These are phyloP conservation scores for Amphibolis antarctica DNA, from an alignment of 106 monocot species.

Conservation along the genomic window DNA sequence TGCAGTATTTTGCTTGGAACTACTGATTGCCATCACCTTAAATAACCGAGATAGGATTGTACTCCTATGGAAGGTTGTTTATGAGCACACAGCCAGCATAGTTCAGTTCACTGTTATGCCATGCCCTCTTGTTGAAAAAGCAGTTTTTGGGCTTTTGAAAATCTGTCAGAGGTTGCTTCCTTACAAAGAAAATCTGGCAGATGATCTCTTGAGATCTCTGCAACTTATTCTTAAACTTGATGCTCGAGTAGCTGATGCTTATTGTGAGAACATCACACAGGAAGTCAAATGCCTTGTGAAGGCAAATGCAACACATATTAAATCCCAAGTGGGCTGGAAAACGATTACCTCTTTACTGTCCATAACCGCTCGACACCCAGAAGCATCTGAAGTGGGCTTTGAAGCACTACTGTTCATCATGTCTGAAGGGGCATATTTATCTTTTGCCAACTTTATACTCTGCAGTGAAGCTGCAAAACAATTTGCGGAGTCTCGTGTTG, in stretches of 20 bases:
- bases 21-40: constrained; percentile 16
- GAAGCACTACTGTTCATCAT: constrained; percentile 21
- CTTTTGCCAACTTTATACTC: constrained; percentile 16
- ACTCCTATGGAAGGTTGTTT: constrained; percentile 15
- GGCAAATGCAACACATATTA: constrained; percentile 21
- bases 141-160: constrained; percentile 20
- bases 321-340: constrained; percentile 19
- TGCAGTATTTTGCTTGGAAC: constrained; percentile 20
- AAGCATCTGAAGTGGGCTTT: constrained; percentile 21
- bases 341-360: constrained; percentile 18
- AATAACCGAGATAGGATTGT: constrained; percentile 24
- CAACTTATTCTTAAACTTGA: constrained; percentile 20
- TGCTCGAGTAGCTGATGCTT: constrained; percentile 22
- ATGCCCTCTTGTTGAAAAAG: constrained; percentile 20
- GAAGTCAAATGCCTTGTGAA: constrained; percentile 20
- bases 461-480: constrained; percentile 17
- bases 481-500: constrained; percentile 20
- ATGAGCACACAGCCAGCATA: constrained; percentile 15
- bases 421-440: constrained; percentile 19
- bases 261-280: constrained; percentile 27
- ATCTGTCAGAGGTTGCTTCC: constrained; percentile 23
- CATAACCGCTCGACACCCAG: constrained; percentile 22
- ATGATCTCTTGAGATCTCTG: constrained; percentile 17
- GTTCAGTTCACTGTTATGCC: constrained; percentile 21
- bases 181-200: constrained; percentile 26